These are phyloP conservation scores for Neobulgaria alba DNA, from an alignment of 2,329 filamentous ascomycete species.

Conservation along the genomic window DNA sequence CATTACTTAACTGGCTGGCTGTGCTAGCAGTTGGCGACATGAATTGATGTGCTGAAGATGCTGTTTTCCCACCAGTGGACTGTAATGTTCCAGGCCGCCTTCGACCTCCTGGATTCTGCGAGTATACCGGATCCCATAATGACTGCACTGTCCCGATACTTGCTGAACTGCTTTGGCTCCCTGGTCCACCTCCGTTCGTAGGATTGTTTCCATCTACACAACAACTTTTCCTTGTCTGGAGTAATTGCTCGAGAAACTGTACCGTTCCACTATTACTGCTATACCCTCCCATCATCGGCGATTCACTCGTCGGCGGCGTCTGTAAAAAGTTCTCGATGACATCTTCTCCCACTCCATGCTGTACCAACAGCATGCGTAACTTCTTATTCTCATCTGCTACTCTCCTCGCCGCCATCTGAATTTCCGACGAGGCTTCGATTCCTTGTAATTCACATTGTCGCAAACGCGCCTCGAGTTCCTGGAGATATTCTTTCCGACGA, in stretches of 20 bases:
- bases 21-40: conserved; percentile 18
- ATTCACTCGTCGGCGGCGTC: conserved; percentile 6
- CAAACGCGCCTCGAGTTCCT: conserved; percentile 58
- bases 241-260: conserved; percentile 22
- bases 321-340: conserved; percentile 35
- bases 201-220: conserved; percentile 13
- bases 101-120: conserved; percentile 9
- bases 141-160: conserved; percentile 19
- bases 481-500: conserved; percentile 63
- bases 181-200: conserved; percentile 1
- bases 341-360: conserved; percentile 47
- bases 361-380: conserved; percentile 49
- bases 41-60: conserved; percentile 16
- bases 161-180: conserved; percentile 19
- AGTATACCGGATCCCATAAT: conserved; percentile 18
- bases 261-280: conserved; percentile 13
- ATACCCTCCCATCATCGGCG: conserved; percentile 9
- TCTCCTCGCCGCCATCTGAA: conserved; percentile 59
- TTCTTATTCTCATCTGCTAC: conserved; percentile 63
- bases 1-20: conserved; percentile 14
- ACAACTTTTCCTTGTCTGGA: conserved; percentile 18
- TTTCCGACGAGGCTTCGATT: conserved; percentile 60
- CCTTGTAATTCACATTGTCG: conserved; percentile 56
- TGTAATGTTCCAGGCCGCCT: conserved; percentile 7
- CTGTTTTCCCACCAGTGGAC: conserved; percentile 7